Conservation (phyloP, 345 rosid species). For the Reutealis trisperma region DNA sequence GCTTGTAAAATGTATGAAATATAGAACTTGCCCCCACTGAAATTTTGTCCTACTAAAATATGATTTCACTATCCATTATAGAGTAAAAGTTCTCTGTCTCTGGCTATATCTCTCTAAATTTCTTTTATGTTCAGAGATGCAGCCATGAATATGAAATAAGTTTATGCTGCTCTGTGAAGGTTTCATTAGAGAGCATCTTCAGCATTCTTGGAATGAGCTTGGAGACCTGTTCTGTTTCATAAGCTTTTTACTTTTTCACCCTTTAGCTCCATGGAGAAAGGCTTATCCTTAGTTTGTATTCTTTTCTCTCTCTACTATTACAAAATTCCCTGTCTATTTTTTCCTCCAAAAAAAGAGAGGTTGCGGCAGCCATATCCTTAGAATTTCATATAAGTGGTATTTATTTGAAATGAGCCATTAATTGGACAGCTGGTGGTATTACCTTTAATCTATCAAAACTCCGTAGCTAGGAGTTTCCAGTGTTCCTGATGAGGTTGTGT, state of each 20-base stretch:
- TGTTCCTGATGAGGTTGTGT: neutral
- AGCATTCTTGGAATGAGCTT: neutral
- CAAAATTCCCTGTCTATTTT: neutral
- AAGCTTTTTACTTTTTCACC: no score
- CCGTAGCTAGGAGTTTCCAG: neutral
- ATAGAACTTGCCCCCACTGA: no score
- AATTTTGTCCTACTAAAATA: no score
- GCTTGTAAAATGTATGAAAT: no score
- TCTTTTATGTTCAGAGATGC: neutral
- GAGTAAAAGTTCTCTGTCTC: neutral
- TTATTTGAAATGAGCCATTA: neutral
- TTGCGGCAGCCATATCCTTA: neutral
- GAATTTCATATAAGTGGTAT: neutral
- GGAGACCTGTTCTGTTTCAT: neutral
- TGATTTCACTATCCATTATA: neutral
- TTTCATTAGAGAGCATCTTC: neutral
- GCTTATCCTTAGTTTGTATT: neutral
- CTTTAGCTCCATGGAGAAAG: neutral
- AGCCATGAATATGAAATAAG: neutral
- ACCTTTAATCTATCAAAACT: neutral
- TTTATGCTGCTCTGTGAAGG: neutral
- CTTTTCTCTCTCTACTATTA: neutral
- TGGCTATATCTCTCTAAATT: neutral
- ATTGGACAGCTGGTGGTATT: neutral
- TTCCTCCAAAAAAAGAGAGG: neutral